phyloP scores from a whole-genome alignment of 306 rosid species.

The Carpinus fangiana region DNA sequence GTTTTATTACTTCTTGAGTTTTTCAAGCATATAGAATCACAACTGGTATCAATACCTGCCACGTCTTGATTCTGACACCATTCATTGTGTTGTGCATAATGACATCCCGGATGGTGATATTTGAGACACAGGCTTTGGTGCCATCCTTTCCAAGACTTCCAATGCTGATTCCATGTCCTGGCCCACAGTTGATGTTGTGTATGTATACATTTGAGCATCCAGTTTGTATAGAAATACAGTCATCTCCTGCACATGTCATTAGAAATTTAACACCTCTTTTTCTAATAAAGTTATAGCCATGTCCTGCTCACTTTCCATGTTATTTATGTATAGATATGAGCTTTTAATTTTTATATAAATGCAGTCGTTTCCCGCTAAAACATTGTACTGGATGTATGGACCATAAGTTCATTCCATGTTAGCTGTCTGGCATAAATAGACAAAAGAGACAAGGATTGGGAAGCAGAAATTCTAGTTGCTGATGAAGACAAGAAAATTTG shows the following conservation, averaged over 20 bases:
- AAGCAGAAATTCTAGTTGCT: conserved; percentile 19
- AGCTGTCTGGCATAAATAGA: not conserved
- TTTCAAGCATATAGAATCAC: conserved; percentile 2
- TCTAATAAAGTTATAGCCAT: not conserved
- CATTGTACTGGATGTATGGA: not conserved
- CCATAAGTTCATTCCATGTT: not conserved
- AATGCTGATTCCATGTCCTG: conserved; percentile 99
- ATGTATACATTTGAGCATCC: conserved; percentile 85
- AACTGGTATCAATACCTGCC: conserved; percentile 70
- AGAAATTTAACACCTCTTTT: not conserved
- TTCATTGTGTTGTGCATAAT: conserved; percentile 84
- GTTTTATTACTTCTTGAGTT: not conserved
- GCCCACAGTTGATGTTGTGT: conserved; percentile 91
- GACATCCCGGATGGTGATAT: conserved; percentile 84
- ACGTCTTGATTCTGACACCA: conserved; percentile 97
- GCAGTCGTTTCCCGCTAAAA: not conserved
- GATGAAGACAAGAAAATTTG: conserved; percentile 24
- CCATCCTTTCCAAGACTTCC: conserved; percentile 89
- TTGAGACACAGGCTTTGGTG: conserved; percentile 91
- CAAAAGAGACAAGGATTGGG: conserved; percentile 10
- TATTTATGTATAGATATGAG: not conserved
- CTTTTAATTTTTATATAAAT: not conserved
- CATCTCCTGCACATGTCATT: conserved; percentile 68
- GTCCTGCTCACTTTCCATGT: not conserved
- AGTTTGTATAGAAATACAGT: conserved; percentile 90